Percentiles rank a stretch among this genome's conserved stretches.
Conservation (phyloP, 2,329 filamentous ascomycete genomes). For the Neofusicoccum umdonicola region DNA sequence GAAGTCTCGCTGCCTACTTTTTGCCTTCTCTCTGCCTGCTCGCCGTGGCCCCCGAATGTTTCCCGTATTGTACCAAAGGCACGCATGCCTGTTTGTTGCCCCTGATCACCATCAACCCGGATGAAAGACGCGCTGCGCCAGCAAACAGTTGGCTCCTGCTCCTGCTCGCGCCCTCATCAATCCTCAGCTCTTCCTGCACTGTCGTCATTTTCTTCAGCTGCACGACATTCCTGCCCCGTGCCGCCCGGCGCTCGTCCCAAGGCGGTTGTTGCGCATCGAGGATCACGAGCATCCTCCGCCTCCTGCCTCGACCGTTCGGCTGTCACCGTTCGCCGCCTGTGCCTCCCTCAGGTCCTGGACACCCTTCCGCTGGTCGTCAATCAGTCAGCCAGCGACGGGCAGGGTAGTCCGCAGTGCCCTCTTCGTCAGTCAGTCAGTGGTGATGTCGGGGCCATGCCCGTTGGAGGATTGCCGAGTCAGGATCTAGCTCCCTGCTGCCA, state of each 20-base stretch:
- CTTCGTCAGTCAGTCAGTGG: no score
- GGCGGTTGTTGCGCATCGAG: not conserved
- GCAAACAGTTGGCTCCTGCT: not conserved
- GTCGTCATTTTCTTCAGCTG: not conserved
- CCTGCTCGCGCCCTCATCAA: not conserved
- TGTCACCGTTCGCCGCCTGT: not conserved
- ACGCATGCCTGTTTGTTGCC: not conserved
- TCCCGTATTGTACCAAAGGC: not conserved
- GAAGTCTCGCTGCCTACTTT: no score
- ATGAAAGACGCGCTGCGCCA: not conserved
- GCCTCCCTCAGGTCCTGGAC: not conserved
- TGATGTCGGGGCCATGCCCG: no score
- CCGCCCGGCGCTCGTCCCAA: not conserved
- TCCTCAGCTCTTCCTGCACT: not conserved
- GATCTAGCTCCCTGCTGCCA: no score
- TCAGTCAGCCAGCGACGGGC: not conserved
- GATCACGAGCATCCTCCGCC: not conserved
- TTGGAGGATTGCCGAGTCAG: no score
- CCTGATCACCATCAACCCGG: not conserved
- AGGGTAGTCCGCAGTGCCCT: not conserved
- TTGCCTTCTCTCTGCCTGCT: not conserved
- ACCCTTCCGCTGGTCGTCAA: not conserved
- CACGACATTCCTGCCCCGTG: not conserved
- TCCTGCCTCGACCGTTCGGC: not conserved
- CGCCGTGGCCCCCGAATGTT: not conserved